These are phyloP conservation scores for Eutrema salsugineum DNA, from an alignment of 441 rosid species.

Conservation along the genomic window DNA sequence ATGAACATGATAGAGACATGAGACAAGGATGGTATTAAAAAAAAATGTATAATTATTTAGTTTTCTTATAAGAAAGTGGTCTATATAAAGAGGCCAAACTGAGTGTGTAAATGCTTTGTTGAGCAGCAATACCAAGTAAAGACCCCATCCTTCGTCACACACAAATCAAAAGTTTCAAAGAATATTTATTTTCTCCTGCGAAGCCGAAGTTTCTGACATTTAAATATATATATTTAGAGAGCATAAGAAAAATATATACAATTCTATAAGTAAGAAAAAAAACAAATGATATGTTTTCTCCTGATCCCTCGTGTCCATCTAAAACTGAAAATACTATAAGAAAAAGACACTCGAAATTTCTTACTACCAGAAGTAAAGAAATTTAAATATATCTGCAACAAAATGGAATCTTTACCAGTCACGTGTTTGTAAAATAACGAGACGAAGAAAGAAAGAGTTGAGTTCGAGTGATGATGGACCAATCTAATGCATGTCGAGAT, in stretches of 20 bases:
- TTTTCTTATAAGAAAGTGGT: constrained; percentile 9
- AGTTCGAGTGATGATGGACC: constrained; percentile 27
- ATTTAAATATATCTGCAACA: background rate
- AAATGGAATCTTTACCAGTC: constrained; percentile 18
- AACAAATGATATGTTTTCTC: background rate
- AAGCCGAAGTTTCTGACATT: constrained; percentile 53
- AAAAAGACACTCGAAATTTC: constrained; percentile 6
- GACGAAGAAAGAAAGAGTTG: background rate
- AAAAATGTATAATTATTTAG: background rate
- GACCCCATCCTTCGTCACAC: constrained; percentile 29
- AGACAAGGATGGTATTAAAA: constrained; percentile 10
- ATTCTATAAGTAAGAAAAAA: background rate
- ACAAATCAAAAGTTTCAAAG: constrained; percentile 19
- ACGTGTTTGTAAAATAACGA: constrained; percentile 5
- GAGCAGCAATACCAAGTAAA: constrained; percentile 29
- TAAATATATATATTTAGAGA: background rate
- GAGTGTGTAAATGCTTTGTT: constrained; percentile 35
- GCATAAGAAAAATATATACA: background rate
- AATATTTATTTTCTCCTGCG: constrained; percentile 18
- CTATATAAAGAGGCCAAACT: constrained; percentile 16
- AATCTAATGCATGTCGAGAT: constrained; percentile 30
- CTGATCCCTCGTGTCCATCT: constrained; percentile 23
- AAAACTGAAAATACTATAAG: background rate
- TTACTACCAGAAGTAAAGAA: background rate
- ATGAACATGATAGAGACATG: constrained; percentile 32